These are phyloP conservation scores for Neospermospora avenae DNA, from an alignment of 2,329 filamentous ascomycete genomes.

Conservation along the genomic window DNA sequence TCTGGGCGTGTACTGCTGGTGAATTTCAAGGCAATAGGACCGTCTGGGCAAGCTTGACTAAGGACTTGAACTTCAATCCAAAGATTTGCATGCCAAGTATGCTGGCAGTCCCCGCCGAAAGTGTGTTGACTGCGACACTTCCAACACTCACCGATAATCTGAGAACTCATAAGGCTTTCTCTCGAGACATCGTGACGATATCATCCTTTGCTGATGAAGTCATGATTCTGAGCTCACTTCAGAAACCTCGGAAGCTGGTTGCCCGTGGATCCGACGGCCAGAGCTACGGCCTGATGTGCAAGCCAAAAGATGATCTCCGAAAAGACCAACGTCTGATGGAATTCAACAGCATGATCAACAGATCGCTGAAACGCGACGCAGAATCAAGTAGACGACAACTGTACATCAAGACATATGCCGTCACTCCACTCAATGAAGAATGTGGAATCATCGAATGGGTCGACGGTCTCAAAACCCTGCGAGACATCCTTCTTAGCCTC, in stretches of 20 bases:
- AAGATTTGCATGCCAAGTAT: slow-evolving; percentile 75
- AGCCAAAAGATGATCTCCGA: slow-evolving; percentile 95
- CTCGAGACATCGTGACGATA: slow-evolving; percentile 81
- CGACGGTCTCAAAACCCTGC: slow-evolving; percentile 87
- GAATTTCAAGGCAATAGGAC: slow-evolving; percentile 66
- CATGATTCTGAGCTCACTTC: slow-evolving; percentile 82
- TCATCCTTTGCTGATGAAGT: slow-evolving; percentile 81
- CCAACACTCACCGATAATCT: slow-evolving; percentile 70
- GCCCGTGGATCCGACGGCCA: slow-evolving; percentile 87
- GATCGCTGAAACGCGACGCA: slow-evolving; percentile 85
- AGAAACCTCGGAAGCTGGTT: slow-evolving; percentile 86
- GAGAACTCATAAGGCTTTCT: slow-evolving; percentile 81
- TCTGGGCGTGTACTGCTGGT: slow-evolving; percentile 75
- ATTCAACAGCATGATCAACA: slow-evolving; percentile 97
- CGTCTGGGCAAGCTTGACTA: slow-evolving; percentile 68
- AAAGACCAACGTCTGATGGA: slow-evolving; percentile 99
- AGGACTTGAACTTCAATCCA: slow-evolving; percentile 79
- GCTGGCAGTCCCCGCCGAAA: slow-evolving; percentile 85
- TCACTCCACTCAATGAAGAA: slow-evolving; percentile 95
- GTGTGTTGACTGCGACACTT: slow-evolving; percentile 76
- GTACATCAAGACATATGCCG: slow-evolving; percentile 95
- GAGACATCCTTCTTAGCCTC: slow-evolving; percentile 80
- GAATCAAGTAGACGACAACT: slow-evolving; percentile 87
- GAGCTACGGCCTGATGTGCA: slow-evolving; percentile 86
- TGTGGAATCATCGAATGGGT: slow-evolving; percentile 99